Conservation (phyloP, 495 filamentous ascomycete genomes). For the Penicillium herquei region DNA sequence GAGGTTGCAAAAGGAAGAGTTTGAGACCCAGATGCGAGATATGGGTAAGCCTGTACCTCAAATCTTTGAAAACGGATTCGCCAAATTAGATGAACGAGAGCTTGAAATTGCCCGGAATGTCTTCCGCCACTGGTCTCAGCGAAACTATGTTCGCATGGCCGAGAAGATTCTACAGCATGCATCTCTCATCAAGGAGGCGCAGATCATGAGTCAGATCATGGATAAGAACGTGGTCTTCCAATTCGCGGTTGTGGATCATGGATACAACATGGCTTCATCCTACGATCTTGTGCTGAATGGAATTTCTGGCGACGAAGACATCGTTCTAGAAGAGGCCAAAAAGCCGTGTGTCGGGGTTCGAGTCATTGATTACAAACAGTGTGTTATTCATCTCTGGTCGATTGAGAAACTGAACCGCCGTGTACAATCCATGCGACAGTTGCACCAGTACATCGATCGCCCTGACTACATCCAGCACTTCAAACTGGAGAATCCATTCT, state of each 20-base stretch:
- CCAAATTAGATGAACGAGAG: slow-evolving; percentile 67
- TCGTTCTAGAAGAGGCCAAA: slow-evolving; percentile 72
- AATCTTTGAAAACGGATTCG: slow-evolving; percentile 48
- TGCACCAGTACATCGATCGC: slow-evolving; percentile 93
- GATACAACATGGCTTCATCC: slow-evolving; percentile 84
- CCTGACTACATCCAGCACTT: slow-evolving; percentile 83
- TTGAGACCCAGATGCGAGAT: slow-evolving; percentile 66
- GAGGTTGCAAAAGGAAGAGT: slow-evolving; percentile 70
- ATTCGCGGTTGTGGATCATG: slow-evolving; percentile 85
- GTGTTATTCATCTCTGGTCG: slow-evolving; percentile 91
- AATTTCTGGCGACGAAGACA: slow-evolving; percentile 84
- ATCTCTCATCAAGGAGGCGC: slow-evolving; percentile 86
- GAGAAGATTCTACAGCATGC: slow-evolving; percentile 88
- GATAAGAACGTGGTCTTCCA: slow-evolving; percentile 94
- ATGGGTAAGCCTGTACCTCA: slow-evolving; percentile 53
- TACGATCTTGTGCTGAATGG: slow-evolving; percentile 96
- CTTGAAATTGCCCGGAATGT: slow-evolving; percentile 63
- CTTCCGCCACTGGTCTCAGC: slow-evolving; percentile 73
- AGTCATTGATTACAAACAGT: slow-evolving; percentile 87
- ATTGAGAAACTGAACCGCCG: slow-evolving; percentile 86
- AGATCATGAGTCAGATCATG: slow-evolving; percentile 96
- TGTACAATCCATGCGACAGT: slow-evolving; percentile 87
- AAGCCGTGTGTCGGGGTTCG: slow-evolving; percentile 92
- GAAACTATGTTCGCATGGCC: slow-evolving; percentile 92
- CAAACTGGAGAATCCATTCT: slow-evolving; percentile 69